A percentile compares a stretch with the other conserved stretches of the same genome.
Conservation (phyloP, 2,329 filamentous ascomycete genomes). For the Ramichloridium luteum region DNA sequence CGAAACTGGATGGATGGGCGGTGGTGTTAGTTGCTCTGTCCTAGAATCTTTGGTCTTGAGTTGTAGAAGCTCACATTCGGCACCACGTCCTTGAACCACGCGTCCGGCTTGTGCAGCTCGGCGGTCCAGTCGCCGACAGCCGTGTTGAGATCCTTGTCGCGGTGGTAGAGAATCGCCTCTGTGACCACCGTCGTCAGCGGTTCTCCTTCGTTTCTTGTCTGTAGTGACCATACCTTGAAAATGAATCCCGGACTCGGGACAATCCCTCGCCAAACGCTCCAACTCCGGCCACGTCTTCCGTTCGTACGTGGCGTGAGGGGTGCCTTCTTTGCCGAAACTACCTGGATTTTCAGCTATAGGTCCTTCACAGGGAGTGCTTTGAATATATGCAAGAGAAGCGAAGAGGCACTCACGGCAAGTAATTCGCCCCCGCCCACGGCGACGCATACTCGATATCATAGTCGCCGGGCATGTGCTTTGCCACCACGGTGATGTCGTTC, state of each 20-base stretch:
- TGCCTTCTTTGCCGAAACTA: constrained; percentile 30
- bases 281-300: constrained; percentile 35
- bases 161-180: constrained; percentile 45
- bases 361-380: background rate
- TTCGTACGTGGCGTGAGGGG: constrained; percentile 30
- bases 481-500: constrained; percentile 55
- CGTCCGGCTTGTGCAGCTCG: constrained; percentile 49
- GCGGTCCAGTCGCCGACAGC: constrained; percentile 49
- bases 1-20: constrained; percentile 19
- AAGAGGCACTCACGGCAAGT: constrained; percentile 43
- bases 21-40: background rate
- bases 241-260: constrained; percentile 69
- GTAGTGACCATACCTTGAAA: constrained; percentile 48
- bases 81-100: constrained; percentile 63
- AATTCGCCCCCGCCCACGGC: constrained; percentile 79
- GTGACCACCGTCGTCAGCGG: too few relatives aligned
- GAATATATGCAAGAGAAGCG: too few relatives aligned
- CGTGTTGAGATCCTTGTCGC: constrained; percentile 48
- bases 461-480: constrained; percentile 88
- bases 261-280: constrained; percentile 38
- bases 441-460: constrained; percentile 85
- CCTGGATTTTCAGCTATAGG: too few relatives aligned
- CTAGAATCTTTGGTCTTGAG: too few relatives aligned
- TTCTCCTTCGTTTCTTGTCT: too few relatives aligned
- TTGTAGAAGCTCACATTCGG: constrained; percentile 43